Conservation (phyloP, 345 rosid genomes). For the Iberis pinnata region DNA sequence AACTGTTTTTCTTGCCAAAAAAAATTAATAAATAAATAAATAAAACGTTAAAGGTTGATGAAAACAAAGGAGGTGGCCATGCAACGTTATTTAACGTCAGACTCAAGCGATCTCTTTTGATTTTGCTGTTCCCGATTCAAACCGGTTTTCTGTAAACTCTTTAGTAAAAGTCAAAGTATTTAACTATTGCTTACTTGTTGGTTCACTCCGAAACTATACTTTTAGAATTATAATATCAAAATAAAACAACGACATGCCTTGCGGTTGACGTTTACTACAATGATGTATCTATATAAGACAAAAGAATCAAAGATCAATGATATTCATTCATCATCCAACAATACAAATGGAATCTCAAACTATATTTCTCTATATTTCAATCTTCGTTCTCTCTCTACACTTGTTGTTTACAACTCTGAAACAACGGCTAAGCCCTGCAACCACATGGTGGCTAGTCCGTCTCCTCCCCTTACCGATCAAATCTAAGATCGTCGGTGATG, state of each 20-base stretch:
- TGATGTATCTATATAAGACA: not conserved
- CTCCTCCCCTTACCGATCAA: constrained; percentile 3
- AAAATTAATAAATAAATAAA: too few species aligned
- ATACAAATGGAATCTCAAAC: constrained; percentile 19
- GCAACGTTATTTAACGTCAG: too few species aligned
- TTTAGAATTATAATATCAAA: too few species aligned
- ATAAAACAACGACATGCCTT: constrained; percentile 1
- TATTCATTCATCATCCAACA: not conserved
- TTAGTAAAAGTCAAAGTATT: not conserved
- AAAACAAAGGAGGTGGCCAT: too few species aligned
- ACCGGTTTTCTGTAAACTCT: not conserved
- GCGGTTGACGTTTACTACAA: not conserved
- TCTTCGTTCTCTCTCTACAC: constrained; percentile 17
- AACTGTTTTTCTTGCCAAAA: too few species aligned
- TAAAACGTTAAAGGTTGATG: too few species aligned
- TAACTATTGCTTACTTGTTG: too few species aligned
- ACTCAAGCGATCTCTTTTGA: not conserved
- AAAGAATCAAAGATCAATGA: not conserved
- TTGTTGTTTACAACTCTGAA: constrained; percentile 14
- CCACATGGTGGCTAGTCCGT: constrained; percentile 6
- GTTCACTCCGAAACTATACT: too few species aligned
- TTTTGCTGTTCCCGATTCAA: not conserved
- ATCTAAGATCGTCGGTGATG: constrained; percentile 27
- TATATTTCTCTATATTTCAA: not conserved
- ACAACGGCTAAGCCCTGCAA: not conserved